These are phyloP conservation scores for Rubia balearica DNA, from an alignment of 305 asterid genomes.

Conservation along the genomic window DNA sequence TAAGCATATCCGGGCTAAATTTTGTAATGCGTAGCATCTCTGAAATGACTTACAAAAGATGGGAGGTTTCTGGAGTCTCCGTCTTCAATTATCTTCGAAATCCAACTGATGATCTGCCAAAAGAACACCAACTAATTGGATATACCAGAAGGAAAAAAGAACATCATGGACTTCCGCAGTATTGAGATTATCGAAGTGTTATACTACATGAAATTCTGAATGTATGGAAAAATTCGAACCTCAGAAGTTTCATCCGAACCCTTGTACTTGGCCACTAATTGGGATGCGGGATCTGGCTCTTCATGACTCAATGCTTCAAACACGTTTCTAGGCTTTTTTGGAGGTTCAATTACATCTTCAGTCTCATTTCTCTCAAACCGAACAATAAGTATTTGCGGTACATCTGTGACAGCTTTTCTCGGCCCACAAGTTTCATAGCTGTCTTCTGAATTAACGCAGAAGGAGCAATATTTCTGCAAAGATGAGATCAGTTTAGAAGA, in stretches of 20 bases:
- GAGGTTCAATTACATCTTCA: conserved; percentile 31
- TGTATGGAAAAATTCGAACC: conserved; percentile 34
- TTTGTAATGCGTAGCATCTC: neutral
- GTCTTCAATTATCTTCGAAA: conserved; percentile 69
- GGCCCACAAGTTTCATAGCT: conserved; percentile 92
- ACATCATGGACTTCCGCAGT: neutral
- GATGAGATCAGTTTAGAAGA: conserved; percentile 17
- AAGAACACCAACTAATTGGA: conserved; percentile 16
- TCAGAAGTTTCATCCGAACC: conserved; percentile 69
- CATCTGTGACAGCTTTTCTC: conserved; percentile 57
- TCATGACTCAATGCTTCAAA: conserved; percentile 47
- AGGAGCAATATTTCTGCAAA: conserved; percentile 81
- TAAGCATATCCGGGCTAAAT: neutral
- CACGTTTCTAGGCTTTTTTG: conserved; percentile 39
- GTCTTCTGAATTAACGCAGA: conserved; percentile 76
- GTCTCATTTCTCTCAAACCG: conserved; percentile 67
- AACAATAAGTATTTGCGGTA: conserved; percentile 59
- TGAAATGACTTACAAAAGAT: conserved; percentile 61
- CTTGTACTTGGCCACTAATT: conserved; percentile 88
- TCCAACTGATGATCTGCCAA: conserved; percentile 74
- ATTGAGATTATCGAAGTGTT: neutral
- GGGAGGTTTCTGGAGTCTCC: conserved; percentile 90
- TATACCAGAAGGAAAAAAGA: neutral
- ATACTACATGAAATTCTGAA: neutral
- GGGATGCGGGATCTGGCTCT: conserved; percentile 77